Percentiles rank a stretch among this genome's conserved stretches.
Conservation (phyloP, 192 early-diverging fungal genomes). For the Oehlia diaphana region DNA sequence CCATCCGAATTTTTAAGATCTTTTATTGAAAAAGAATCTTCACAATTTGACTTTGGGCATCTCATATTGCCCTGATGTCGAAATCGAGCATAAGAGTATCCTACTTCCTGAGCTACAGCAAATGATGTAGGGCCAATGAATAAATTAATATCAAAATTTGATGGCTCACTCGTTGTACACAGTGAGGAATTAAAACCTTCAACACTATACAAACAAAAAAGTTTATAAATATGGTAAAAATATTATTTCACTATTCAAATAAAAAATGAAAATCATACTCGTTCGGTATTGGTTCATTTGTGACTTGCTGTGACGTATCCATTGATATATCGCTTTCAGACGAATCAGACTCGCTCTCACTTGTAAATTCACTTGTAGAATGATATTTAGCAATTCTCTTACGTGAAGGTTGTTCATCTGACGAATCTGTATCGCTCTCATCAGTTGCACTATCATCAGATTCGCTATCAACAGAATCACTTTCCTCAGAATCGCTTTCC, state of each 20-base stretch:
- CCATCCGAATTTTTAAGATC: slow-evolving; percentile 42
- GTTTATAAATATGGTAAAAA: too few relatives aligned
- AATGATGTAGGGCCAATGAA: slow-evolving; percentile 50
- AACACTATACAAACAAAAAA: neutral
- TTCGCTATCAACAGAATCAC: neutral
- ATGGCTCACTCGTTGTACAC: slow-evolving; percentile 22
- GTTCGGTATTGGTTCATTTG: neutral
- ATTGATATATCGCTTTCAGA: neutral
- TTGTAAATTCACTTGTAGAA: neutral
- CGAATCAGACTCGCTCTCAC: neutral
- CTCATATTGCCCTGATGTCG: slow-evolving; percentile 46
- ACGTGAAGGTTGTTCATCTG: neutral
- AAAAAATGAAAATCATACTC: neutral
- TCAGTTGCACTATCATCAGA: neutral
- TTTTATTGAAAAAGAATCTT: slow-evolving; percentile 53
- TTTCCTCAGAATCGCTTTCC: neutral
- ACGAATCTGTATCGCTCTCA: neutral
- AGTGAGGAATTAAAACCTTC: neutral
- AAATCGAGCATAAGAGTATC: slow-evolving; percentile 61
- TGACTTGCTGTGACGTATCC: neutral
- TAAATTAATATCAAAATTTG: slow-evolving; percentile 39
- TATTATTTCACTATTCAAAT: neutral
- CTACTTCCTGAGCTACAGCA: slow-evolving; percentile 54
- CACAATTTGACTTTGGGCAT: slow-evolving; percentile 51
- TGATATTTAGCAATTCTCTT: neutral